Base-by-base conservation (phyloP, 345 rosid species). In the Fremontodendron californicum region DNA sequence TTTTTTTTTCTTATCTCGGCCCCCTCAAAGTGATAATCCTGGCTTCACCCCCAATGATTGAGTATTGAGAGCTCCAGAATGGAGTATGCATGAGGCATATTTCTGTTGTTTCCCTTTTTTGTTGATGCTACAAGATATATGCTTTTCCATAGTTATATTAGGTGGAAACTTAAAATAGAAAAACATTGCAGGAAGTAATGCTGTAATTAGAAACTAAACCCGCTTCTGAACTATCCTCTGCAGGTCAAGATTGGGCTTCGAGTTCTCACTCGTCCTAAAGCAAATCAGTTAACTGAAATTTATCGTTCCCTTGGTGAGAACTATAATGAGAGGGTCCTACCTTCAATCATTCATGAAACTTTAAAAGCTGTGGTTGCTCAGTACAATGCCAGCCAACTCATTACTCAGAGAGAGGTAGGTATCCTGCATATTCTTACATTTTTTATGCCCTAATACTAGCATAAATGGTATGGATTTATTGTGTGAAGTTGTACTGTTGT, bases 171-270 rank as follows among this genome's bases (percentile, higher is more conserved):
- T 54, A 52, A n/a, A 51, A 52, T 72, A 33, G 19, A 13, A 72
- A 52, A 72, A 33, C 4, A 3, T 37, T 71, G 60, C 19, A 5
- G 45, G 62, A 71, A 52, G 43, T 12, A 35, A 52, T 52, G 29
- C 46, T 13, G 35, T 60, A 12, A 9, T 27, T 43, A 40, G 42
- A 25, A 43, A 60, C 15, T 58, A 63, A 42, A 74, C 37, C 29
- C 8, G 18, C 11, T 7, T 40, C 39, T 74, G 55, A 74, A 43
- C 54, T 43, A 27, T 40, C 51, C 57, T 78, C 21, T 52, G 66
- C 82, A 93, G 98, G 99, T 96, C 69, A 93, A 84, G 84, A 96
- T 96, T 83, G 97, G 96, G 55, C 96, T 96, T 64, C 90, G 97
- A 70, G 99, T 96, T 79, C 94, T 96, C 77, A 92, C 97, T 29